Percentiles rank a stretch among this genome's conserved stretches.
These are phyloP conservation scores for Erysimum cheiri DNA, from an alignment of 441 rosid species.

Conservation along the genomic window DNA sequence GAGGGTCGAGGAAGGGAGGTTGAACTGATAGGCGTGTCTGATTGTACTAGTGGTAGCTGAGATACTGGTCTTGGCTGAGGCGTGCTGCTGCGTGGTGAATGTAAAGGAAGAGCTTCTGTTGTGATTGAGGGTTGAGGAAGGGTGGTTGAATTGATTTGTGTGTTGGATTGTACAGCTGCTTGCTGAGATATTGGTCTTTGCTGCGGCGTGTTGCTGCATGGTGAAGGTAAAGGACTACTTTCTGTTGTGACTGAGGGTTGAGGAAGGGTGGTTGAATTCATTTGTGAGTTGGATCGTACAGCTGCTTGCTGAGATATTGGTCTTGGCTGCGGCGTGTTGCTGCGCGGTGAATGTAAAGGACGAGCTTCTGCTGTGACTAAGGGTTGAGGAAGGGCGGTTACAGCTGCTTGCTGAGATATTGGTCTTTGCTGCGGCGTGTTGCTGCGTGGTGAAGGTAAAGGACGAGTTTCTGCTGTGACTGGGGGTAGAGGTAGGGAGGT, in stretches of 20 bases:
- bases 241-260: slow-evolving; percentile 25
- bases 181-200: slow-evolving; percentile 14
- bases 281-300: slow-evolving; percentile 43
- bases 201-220: not conserved
- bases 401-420: slow-evolving; percentile 24
- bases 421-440: not conserved
- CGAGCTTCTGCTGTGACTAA: slow-evolving; percentile 2
- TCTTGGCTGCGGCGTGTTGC: not conserved
- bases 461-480: not conserved
- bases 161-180: slow-evolving; percentile 43
- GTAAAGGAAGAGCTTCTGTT: not conserved
- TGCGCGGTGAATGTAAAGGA: not conserved
- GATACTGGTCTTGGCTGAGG: not conserved
- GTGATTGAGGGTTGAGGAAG: slow-evolving; percentile 35
- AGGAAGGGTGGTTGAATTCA: slow-evolving; percentile 40
- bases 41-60: not conserved
- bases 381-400: slow-evolving; percentile 37
- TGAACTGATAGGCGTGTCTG: not conserved
- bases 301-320: slow-evolving; percentile 24
- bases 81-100: not conserved
- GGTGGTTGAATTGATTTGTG: slow-evolving; percentile 42
- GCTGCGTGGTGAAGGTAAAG: not conserved
- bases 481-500: not conserved
- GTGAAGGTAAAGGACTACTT: not conserved
- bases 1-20: not conserved